Evolutionary conservation across 805 yeast genomes (phyloP).

Genomic region (Isabelozyma rhagii): DNA sequence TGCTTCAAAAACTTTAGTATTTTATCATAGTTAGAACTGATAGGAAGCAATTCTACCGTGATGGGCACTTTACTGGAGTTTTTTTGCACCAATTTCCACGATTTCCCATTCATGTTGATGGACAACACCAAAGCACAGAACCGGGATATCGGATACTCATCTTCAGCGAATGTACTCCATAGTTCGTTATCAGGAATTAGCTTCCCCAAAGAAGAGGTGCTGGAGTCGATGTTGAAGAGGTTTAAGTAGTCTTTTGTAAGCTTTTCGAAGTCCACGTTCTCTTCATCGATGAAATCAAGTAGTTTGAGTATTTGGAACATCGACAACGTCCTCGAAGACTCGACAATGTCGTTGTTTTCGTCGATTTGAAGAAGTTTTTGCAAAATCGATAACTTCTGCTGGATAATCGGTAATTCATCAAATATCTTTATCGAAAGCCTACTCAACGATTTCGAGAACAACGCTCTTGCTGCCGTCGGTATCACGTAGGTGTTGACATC

Average conservation of each 20-base stretch:
- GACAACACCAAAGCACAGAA: conserved; percentile 46
- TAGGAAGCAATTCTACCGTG: conserved; percentile 32
- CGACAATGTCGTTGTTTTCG: conserved; percentile 25
- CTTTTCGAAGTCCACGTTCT: neutral
- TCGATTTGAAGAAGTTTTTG: conserved; percentile 45
- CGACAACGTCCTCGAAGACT: conserved; percentile 29
- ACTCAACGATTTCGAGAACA: conserved; percentile 33
- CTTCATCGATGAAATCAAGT: conserved; percentile 4
- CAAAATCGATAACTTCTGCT: conserved; percentile 42
- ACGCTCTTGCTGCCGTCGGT: conserved; percentile 30
- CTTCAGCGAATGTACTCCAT: conserved; percentile 5
- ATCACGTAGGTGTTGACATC: conserved; percentile 35
- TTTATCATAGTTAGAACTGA: conserved; percentile 7
- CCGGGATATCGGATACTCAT: conserved; percentile 15
- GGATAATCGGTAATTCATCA: conserved; percentile 33
- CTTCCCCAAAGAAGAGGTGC: conserved; percentile 6
- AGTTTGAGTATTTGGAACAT: conserved; percentile 30
- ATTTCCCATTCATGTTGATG: conserved; percentile 45
- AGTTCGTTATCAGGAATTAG: conserved; percentile 2
- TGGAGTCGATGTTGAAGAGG: neutral
- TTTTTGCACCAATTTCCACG: conserved; percentile 39
- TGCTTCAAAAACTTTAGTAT: conserved; percentile 18
- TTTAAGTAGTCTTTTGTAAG: neutral
- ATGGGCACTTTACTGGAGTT: conserved; percentile 26
- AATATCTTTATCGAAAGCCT: conserved; percentile 40